Evolutionary conservation across 306 rosid species (phyloP).

Genomic region (Hippophae gyantsensis): DNA sequence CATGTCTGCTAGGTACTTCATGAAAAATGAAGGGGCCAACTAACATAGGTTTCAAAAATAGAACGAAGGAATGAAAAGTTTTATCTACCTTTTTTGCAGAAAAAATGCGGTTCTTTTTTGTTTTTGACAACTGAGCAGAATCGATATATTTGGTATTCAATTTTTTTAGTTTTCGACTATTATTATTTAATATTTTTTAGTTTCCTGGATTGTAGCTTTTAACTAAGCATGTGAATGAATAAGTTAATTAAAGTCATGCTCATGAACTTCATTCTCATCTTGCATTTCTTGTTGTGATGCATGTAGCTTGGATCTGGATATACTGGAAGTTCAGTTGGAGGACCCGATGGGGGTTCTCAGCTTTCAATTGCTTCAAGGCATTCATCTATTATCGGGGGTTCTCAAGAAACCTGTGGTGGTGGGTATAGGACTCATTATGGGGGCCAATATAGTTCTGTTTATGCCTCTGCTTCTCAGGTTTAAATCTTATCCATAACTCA

Average conservation of each 20-base stretch:
- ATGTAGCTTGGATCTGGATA: constrained; percentile 58
- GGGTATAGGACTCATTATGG: constrained; percentile 79
- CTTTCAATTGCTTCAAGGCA: constrained; percentile 70
- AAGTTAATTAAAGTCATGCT: background rate
- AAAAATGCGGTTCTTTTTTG: too few species aligned
- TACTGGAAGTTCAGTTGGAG: constrained; percentile 69
- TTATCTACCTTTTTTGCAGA: too few species aligned
- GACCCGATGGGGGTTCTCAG: constrained; percentile 53
- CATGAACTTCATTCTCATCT: background rate
- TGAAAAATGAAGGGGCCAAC: too few species aligned
- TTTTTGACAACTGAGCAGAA: too few species aligned
- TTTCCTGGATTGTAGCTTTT: too few species aligned
- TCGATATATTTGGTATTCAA: too few species aligned
- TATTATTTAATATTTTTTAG: too few species aligned
- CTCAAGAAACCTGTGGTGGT: constrained; percentile 64
- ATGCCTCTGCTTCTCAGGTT: constrained; percentile 76
- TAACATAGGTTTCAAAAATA: too few species aligned
- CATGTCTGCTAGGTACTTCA: too few species aligned
- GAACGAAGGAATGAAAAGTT: too few species aligned
- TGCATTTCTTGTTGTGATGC: constrained; percentile 9
- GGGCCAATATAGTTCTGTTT: constrained; percentile 83
- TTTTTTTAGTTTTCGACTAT: too few species aligned
- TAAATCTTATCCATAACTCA: constrained; percentile 3
- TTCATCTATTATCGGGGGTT: constrained; percentile 52
- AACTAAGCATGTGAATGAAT: too few species aligned